Conservation (phyloP, 805 yeast genomes). For the Kazachstania africana region DNA sequence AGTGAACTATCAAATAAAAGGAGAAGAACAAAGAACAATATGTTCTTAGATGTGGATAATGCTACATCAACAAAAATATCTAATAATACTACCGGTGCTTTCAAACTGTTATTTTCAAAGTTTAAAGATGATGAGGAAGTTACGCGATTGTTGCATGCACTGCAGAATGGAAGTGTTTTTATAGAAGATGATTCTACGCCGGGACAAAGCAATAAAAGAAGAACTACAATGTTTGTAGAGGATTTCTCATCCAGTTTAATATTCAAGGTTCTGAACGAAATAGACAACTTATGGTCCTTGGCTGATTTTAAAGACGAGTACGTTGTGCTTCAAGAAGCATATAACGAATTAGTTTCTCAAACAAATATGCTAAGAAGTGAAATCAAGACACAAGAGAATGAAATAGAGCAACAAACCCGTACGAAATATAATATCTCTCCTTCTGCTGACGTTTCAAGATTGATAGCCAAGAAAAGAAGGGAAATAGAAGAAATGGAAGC, state of each 20-base stretch:
- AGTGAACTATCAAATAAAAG: constrained; percentile 12
- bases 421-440: constrained; percentile 4
- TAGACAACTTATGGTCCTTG: constrained; percentile 28
- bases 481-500: constrained; percentile 35
- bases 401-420: constrained; percentile 12
- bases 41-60: constrained; percentile 13
- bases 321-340: constrained; percentile 33
- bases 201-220: constrained; percentile 8
- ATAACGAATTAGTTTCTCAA: constrained; percentile 30
- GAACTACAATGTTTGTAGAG: constrained; percentile 29
- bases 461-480: constrained; percentile 34
- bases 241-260: constrained; percentile 23
- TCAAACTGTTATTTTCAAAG: constrained; percentile 23
- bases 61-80: constrained; percentile 1
- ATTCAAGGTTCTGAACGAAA: constrained; percentile 20
- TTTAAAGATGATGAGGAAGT: constrained; percentile 25
- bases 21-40: constrained; percentile 11
- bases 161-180: constrained; percentile 32
- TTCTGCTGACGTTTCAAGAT: constrained; percentile 27
- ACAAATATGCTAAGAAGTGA: constrained; percentile 23
- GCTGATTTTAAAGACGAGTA: constrained; percentile 31
- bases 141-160: constrained; percentile 30
- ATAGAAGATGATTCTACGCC: constrained; percentile 23
- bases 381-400: constrained; percentile 17
- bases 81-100: constrained; percentile 9